These are phyloP conservation scores for Fomitopsis pinicola DNA, from an alignment of 1,284 basidiomycete species.

Conservation along the genomic window DNA sequence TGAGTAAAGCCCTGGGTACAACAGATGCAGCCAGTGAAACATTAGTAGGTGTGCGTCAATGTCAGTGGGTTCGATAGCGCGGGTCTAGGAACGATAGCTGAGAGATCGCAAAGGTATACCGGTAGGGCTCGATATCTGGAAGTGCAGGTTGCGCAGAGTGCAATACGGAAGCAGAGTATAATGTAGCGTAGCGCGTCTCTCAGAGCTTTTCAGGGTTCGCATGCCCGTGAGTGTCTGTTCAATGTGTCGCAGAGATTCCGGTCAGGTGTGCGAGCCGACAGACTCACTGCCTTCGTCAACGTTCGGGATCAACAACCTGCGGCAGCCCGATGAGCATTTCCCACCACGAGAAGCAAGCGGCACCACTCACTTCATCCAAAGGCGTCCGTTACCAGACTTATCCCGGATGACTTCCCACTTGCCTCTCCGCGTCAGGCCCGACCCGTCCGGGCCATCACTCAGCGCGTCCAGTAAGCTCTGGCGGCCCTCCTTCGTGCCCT, in stretches of 20 bases:
- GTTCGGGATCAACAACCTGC: slow-evolving; percentile 9
- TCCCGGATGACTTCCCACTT: slow-evolving; percentile 61
- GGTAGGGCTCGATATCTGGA: neutral
- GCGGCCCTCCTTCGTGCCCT: slow-evolving; percentile 67
- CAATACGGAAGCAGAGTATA: neutral
- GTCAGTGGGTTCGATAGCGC: neutral
- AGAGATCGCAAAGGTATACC: neutral
- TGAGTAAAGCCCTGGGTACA: neutral
- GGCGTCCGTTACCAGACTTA: slow-evolving; percentile 49
- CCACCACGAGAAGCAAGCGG: neutral
- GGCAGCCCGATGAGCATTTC: neutral
- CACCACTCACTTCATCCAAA: slow-evolving; percentile 58
- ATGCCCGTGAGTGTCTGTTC: slow-evolving; percentile 2
- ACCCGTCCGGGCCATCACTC: slow-evolving; percentile 14
- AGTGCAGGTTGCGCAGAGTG: neutral
- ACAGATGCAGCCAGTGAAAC: neutral
- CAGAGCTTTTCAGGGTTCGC: neutral
- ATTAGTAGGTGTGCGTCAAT: neutral
- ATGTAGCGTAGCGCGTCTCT: neutral
- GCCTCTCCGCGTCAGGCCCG: slow-evolving; percentile 29
- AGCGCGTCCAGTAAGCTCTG: slow-evolving; percentile 49
- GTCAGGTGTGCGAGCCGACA: neutral
- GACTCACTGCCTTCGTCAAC: slow-evolving; percentile 1
- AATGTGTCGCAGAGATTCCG: neutral
- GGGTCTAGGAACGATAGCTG: neutral